Conservation (phyloP, 1,139 yeast species). For the Hyphopichia fennica region DNA sequence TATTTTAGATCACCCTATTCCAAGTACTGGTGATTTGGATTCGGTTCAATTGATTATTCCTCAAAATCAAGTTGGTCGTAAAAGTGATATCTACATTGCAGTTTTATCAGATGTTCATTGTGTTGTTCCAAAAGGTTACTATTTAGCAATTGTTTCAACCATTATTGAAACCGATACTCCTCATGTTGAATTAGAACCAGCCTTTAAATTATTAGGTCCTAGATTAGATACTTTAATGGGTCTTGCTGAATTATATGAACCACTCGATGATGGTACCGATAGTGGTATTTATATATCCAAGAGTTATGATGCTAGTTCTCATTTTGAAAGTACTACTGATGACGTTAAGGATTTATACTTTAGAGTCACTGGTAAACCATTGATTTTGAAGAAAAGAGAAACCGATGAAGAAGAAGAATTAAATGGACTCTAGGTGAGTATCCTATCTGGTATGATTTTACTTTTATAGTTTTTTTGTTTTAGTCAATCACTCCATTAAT, state of each 20-base stretch:
- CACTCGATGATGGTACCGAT: slow-evolving; percentile 75
- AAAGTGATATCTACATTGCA: slow-evolving; percentile 93
- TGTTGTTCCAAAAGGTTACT: slow-evolving; percentile 88
- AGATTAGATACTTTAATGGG: slow-evolving; percentile 91
- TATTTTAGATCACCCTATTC: slow-evolving; percentile 84
- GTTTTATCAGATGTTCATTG: slow-evolving; percentile 87
- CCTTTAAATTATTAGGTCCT: slow-evolving; percentile 84
- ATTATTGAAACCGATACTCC: slow-evolving; percentile 93
- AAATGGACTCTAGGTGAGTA: slow-evolving; percentile 20
- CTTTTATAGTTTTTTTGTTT: too few relatives aligned
- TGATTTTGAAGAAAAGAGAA: slow-evolving; percentile 77
- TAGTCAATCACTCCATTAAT: too few relatives aligned
- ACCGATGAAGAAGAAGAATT: slow-evolving; percentile 57
- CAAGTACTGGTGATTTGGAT: slow-evolving; percentile 79
- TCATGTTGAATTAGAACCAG: slow-evolving; percentile 90
- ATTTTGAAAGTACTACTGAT: slow-evolving; percentile 94
- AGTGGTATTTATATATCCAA: slow-evolving; percentile 81
- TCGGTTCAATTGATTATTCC: slow-evolving; percentile 94
- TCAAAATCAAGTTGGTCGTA: slow-evolving; percentile 91
- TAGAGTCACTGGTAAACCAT: slow-evolving; percentile 89
- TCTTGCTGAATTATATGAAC: slow-evolving; percentile 88
- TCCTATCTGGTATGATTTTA: too few relatives aligned
- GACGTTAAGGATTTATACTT: slow-evolving; percentile 93
- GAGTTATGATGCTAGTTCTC: slow-evolving; percentile 93
- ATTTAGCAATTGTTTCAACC: slow-evolving; percentile 91